phyloP scores from a whole-genome alignment of 2,329 filamentous ascomycete species.

The Aspergillus ruber region DNA sequence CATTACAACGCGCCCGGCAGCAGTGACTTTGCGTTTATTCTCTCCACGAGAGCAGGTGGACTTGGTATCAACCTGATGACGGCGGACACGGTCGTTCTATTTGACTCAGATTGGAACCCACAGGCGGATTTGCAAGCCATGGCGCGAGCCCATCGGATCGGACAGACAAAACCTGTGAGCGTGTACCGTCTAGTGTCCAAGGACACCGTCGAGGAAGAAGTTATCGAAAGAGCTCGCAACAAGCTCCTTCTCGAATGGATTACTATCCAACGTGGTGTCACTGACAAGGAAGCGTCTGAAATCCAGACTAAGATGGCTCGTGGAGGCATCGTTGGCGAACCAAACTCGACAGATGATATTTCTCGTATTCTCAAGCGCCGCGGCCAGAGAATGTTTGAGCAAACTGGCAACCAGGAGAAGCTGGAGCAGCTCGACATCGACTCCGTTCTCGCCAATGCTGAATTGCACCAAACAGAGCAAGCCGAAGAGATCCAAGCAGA shows the following conservation, averaged over 20 bases:
- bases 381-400: slow-evolving; percentile 99
- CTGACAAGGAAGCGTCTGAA: slow-evolving; percentile 82
- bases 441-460: slow-evolving; percentile 90
- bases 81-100: slow-evolving; percentile 93
- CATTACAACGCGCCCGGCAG: slow-evolving; percentile 97
- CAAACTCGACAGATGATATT: slow-evolving; percentile 88
- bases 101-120: slow-evolving; percentile 95
- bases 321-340: slow-evolving; percentile 61
- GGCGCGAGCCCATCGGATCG: slow-evolving; percentile 96
- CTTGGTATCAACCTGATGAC: slow-evolving; percentile 99
- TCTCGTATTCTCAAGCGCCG: slow-evolving; percentile 94
- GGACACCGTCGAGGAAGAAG: slow-evolving; percentile 96
- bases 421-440: slow-evolving; percentile 97
- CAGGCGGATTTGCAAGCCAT: slow-evolving; percentile 97
- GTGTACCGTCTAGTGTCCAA: slow-evolving; percentile 96
- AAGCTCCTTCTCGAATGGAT: slow-evolving; percentile 96
- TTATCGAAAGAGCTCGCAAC: slow-evolving; percentile 90
- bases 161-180: slow-evolving; percentile 90
- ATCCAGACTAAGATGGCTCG: slow-evolving; percentile 71
- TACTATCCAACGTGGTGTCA: slow-evolving; percentile 93
- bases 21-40: slow-evolving; percentile 89
- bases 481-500: slow-evolving; percentile 91
- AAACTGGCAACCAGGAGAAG: slow-evolving; percentile 92
- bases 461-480: slow-evolving; percentile 93
- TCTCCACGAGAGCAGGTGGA: slow-evolving; percentile 92